Evolutionary conservation across 768 basidiomycete species (phyloP).

Genomic region (Plicaturopsis crispa): DNA sequence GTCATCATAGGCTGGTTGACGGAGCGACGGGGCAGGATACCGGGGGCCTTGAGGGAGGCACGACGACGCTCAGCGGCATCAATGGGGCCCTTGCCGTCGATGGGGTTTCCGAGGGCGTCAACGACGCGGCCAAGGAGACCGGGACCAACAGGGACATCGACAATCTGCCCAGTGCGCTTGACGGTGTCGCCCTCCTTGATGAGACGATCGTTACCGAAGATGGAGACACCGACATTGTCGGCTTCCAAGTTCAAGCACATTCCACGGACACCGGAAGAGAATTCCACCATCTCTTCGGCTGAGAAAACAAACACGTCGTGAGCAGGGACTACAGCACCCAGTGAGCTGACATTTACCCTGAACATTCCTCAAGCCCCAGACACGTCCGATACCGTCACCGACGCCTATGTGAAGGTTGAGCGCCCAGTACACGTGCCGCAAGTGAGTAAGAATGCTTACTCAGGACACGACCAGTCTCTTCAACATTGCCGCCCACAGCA

Average conservation of each 20-base stretch:
- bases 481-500: constrained; percentile 86
- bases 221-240: constrained; percentile 99
- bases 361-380: constrained; percentile 98
- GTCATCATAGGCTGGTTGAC: constrained; percentile 99
- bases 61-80: constrained; percentile 89
- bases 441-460: constrained; percentile 47
- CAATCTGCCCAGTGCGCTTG: constrained; percentile 99
- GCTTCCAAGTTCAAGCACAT: constrained; percentile 99
- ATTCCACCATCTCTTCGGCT: constrained; percentile 99
- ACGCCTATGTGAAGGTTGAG: constrained; percentile 57
- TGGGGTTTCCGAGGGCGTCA: constrained; percentile 99
- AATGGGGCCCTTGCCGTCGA: constrained; percentile 99
- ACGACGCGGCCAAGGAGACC: constrained; percentile 98
- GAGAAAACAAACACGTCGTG: constrained; percentile 17
- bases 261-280: constrained; percentile 98
- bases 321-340: constrained; percentile 8
- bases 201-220: constrained; percentile 96
- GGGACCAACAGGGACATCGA: constrained; percentile 98
- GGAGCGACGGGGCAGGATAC: constrained; percentile 98
- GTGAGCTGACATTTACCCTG: constrained; percentile 54
- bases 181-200: constrained; percentile 99
- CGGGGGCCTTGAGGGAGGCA: constrained; percentile 97
- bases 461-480: constrained; percentile 98
- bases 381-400: constrained; percentile 99
- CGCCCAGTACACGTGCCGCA: constrained; percentile 12